These are phyloP conservation scores for Rutidosis leptorrhynchoides DNA, from an alignment of 129 eudicot genomes.

Conservation along the genomic window DNA sequence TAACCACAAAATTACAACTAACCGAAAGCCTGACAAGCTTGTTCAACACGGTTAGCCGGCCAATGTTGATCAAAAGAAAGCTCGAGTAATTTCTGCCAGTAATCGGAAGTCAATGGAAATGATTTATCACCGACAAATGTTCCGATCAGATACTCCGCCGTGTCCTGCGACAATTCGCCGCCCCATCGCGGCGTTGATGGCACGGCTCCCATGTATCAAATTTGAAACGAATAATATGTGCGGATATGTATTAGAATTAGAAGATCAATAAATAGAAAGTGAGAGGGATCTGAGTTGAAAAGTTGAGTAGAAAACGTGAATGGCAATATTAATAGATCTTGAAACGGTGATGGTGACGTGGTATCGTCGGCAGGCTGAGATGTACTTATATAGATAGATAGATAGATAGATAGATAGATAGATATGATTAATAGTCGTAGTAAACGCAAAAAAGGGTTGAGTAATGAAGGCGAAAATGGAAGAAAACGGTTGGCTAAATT, in stretches of 20 bases:
- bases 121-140: constrained; percentile 78
- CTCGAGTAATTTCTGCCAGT: constrained; percentile 83
- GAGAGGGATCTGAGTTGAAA: constrained; percentile 30
- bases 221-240: neutral
- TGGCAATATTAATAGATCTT: constrained; percentile 28
- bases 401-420: neutral
- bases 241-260: neutral
- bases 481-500: neutral
- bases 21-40: constrained; percentile 79
- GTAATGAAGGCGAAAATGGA: neutral
- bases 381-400: neutral
- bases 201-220: constrained; percentile 57
- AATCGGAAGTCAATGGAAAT: constrained; percentile 67
- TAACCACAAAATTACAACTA: constrained; percentile 22
- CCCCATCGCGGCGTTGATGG: constrained; percentile 82
- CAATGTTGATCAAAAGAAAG: constrained; percentile 74
- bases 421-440: neutral
- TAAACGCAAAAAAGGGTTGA: neutral
- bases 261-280: neutral
- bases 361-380: constrained; percentile 37
- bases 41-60: constrained; percentile 68
- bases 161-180: constrained; percentile 52
- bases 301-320: constrained; percentile 25
- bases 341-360: constrained; percentile 32
- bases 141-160: constrained; percentile 81